Evolutionary conservation across 75 land plant species (phyloP).

Genomic region (Picea glauca): DNA sequence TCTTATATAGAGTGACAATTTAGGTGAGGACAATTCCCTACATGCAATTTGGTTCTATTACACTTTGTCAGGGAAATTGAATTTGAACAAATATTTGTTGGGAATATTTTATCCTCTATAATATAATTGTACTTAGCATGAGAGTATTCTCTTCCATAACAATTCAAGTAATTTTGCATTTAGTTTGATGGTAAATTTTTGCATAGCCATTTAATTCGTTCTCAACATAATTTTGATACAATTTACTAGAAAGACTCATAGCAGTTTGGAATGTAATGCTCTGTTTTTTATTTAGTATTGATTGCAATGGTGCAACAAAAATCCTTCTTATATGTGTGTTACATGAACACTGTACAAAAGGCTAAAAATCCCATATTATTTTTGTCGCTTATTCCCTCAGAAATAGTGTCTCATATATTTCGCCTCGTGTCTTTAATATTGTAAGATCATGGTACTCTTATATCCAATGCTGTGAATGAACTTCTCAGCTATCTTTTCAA

Average conservation of each 20-base stretch:
- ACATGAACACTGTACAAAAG: too few relatives aligned
- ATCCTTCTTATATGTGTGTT: too few relatives aligned
- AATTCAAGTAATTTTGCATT: neutral
- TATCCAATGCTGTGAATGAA: too few relatives aligned
- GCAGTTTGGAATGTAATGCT: neutral
- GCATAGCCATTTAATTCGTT: neutral
- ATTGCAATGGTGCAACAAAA: too few relatives aligned
- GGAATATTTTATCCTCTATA: neutral
- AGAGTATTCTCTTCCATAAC: neutral
- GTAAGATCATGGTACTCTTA: too few relatives aligned
- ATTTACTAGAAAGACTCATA: neutral
- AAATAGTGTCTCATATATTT: too few relatives aligned
- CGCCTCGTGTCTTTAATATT: too few relatives aligned
- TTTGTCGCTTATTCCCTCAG: too few relatives aligned
- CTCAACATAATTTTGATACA: neutral
- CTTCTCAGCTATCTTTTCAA: too few relatives aligned
- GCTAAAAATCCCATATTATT: too few relatives aligned
- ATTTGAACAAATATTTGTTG: neutral
- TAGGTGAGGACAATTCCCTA: constrained; percentile 33
- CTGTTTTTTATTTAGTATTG: neutral
- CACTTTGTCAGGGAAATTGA: neutral
- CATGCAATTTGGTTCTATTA: neutral
- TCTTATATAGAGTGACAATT: neutral
- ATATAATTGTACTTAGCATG: neutral
- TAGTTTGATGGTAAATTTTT: neutral